Conservation (phyloP, 805 yeast species). For the Kodamaea kaohsiungensis region DNA sequence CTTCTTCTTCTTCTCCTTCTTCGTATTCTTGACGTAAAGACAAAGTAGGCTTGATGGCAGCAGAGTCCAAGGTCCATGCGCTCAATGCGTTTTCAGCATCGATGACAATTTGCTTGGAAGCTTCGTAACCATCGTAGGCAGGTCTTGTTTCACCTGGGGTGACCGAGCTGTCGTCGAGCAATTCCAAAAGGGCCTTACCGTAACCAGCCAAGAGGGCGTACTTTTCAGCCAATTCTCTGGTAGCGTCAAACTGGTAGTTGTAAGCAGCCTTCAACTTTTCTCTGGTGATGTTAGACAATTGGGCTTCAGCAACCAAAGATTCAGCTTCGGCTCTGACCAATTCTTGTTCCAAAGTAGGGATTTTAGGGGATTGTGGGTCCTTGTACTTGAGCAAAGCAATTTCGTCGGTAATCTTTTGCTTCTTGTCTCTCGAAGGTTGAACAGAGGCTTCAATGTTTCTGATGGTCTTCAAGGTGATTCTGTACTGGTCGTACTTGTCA, state of each 20-base stretch:
- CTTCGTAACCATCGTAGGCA: constrained; percentile 85
- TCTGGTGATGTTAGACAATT: constrained; percentile 83
- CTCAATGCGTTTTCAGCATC: constrained; percentile 84
- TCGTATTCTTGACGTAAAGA: constrained; percentile 64
- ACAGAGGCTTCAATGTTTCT: constrained; percentile 86
- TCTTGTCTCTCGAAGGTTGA: constrained; percentile 86
- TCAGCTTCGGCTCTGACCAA: constrained; percentile 91
- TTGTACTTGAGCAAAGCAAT: constrained; percentile 82
- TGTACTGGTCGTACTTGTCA: constrained; percentile 82
- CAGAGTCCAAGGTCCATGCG: constrained; percentile 81
- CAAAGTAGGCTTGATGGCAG: constrained; percentile 80
- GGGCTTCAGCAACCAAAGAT: constrained; percentile 89
- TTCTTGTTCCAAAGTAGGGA: constrained; percentile 81
- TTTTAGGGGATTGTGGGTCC: constrained; percentile 83
- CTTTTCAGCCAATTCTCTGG: constrained; percentile 84
- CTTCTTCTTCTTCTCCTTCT: constrained; percentile 43
- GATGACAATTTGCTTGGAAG: constrained; percentile 82
- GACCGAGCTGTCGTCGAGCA: constrained; percentile 81
- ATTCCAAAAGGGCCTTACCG: constrained; percentile 83
- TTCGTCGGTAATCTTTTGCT: constrained; percentile 81
- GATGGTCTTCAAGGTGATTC: constrained; percentile 77
- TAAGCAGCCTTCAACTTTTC: constrained; percentile 83
- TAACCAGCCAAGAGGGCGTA: constrained; percentile 84
- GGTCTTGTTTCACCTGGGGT: constrained; percentile 94
- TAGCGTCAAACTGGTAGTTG: constrained; percentile 81